Conservation (phyloP, 2,329 filamentous ascomycete genomes). For the Aspergillus uvarum region DNA sequence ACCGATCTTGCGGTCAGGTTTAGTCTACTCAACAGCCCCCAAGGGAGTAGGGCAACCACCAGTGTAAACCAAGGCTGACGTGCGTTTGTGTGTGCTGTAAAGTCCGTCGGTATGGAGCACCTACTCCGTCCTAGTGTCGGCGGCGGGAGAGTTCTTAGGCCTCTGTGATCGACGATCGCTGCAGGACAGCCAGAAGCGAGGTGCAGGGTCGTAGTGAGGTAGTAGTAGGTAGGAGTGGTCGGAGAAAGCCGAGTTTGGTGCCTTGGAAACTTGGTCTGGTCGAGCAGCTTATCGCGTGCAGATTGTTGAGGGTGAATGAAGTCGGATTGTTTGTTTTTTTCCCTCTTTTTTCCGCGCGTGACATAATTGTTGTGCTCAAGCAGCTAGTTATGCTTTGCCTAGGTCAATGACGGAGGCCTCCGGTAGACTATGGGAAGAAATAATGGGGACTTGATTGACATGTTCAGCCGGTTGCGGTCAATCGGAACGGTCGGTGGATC, state of each 20-base stretch:
- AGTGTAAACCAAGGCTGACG: background rate
- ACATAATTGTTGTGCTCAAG: too few relatives aligned
- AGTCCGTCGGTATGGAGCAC: background rate
- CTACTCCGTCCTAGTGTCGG: background rate
- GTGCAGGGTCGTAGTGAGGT: background rate
- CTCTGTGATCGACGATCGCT: constrained; percentile 5
- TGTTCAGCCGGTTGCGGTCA: constrained; percentile 8
- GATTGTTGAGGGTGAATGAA: background rate
- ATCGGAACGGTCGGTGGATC: constrained; percentile 9
- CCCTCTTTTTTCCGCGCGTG: too few relatives aligned
- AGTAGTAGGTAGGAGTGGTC: background rate
- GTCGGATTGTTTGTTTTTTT: too few relatives aligned
- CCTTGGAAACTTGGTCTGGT: background rate
- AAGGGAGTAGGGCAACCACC: background rate
- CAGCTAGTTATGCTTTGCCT: background rate
- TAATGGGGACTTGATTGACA: background rate
- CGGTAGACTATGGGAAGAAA: background rate
- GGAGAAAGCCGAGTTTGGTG: background rate
- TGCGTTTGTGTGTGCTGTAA: background rate
- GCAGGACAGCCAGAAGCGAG: constrained; percentile 5
- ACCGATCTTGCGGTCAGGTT: constrained; percentile 4
- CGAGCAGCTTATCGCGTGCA: too few relatives aligned
- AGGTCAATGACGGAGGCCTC: background rate
- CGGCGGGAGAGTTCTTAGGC: background rate
- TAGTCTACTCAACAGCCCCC: background rate